A percentile compares a stretch with the other conserved stretches of the same genome.
Evolutionary conservation across 257 asterid species (phyloP).

Genomic region (Gentiana dahurica): DNA sequence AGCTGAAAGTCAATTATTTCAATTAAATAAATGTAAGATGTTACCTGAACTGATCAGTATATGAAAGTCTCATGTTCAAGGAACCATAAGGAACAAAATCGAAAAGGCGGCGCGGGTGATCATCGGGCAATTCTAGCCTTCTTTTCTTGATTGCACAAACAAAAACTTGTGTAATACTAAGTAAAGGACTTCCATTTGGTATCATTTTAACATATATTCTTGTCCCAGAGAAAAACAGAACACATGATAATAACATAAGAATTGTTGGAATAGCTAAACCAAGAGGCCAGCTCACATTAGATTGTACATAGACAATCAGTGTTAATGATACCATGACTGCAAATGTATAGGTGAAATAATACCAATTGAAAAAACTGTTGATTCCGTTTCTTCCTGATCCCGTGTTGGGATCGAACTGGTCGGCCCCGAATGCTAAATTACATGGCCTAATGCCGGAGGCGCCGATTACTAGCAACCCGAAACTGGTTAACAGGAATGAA

Average conservation of each 20-base stretch:
- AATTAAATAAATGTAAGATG: too few relatives aligned
- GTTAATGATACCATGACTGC: slow-evolving; percentile 19
- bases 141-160: slow-evolving; percentile 20
- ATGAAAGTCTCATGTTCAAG: slow-evolving; percentile 15
- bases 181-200: slow-evolving; percentile 25
- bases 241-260: slow-evolving; percentile 19
- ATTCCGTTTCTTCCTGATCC: slow-evolving; percentile 21
- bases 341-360: slow-evolving; percentile 22
- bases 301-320: slow-evolving; percentile 18
- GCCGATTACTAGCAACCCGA: slow-evolving; percentile 14
- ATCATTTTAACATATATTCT: slow-evolving; percentile 16
- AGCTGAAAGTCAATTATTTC: too few relatives aligned
- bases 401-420: slow-evolving; percentile 22
- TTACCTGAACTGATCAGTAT: slow-evolving; percentile 25
- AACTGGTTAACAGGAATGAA: slow-evolving; percentile 13
- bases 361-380: slow-evolving; percentile 30
- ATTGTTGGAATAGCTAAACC: slow-evolving; percentile 20
- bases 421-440: slow-evolving; percentile 27
- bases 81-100: slow-evolving; percentile 7
- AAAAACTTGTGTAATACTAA: slow-evolving; percentile 18
- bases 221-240: slow-evolving; percentile 17
- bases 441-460: slow-evolving; percentile 25
- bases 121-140: slow-evolving; percentile 12
- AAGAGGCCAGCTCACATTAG: slow-evolving; percentile 16
- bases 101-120: slow-evolving; percentile 10